Evolutionary conservation across 768 basidiomycete species (phyloP), one percentile per base, ranked within the genome.

Genomic region (Leccinum uliginosum): DNA sequence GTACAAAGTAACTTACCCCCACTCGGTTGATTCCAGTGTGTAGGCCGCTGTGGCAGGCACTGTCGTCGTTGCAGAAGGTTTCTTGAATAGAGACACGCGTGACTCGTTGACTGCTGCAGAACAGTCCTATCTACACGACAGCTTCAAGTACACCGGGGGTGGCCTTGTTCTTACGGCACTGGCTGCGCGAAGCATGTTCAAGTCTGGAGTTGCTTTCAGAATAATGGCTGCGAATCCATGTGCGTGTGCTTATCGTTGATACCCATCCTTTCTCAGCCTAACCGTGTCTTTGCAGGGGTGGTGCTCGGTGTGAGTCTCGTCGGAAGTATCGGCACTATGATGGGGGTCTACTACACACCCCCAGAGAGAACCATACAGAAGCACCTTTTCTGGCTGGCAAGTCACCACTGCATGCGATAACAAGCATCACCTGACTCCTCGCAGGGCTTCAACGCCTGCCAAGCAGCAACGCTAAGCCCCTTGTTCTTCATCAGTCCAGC

Each of bases 401-500:
- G 84, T 76, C 54, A 19, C 26, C 11, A 43, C 40, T 0, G 3
- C 19, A 12, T 57, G 10, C 40, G 19, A 23, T 30, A 1, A 29
- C 11, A 12, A 32, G 26, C 45, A 38, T 11, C 35, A 21, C 30
- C 54, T 63, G 32, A 65, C 43, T 54, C 47, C 34, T 23, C 15
- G 6, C 4, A 91, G 88, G 85, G 84, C 4, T 95, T 96, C 73
- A 91, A 93, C 60, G 85, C 80, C 4, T 91, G 83, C 69, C 93
- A 95, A 74, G 90, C 90, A 7, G 87, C 90, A 7, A 91, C 89
- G 3, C 77, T 96, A 43, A 89, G 87, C 59, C 93, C 93, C 3
- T 70, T 96, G n/a, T 93, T 92, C 76, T 93, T 95, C 80, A 71
- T 93, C 47, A 86, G 78, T 65, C 93, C 93, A 3, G 91, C 89